phyloP scores from a whole-genome alignment of 2,329 filamentous ascomycete species.

The Myotisia sp. region DNA sequence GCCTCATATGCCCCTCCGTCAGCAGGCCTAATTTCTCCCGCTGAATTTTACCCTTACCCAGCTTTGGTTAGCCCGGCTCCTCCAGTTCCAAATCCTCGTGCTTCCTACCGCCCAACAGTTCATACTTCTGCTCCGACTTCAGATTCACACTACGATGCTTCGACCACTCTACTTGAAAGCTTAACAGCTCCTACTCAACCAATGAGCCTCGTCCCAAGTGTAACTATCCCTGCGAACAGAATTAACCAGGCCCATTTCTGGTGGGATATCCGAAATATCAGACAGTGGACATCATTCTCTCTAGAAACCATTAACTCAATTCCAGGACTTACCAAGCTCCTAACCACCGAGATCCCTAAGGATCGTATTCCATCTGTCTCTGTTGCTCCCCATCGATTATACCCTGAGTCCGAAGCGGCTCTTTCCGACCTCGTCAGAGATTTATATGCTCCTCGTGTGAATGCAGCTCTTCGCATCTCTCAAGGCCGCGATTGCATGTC shows the following conservation, averaged over 20 bases:
- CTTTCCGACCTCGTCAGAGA: conserved; percentile 62
- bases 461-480: conserved; percentile 64
- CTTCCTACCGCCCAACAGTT: conserved; percentile 35
- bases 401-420: conserved; percentile 63
- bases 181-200: conserved; percentile 68
- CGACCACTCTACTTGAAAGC: conserved; percentile 63
- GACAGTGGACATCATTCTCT: conserved; percentile 70
- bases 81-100: conserved; percentile 12
- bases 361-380: conserved; percentile 25
- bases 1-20: conserved; percentile 11
- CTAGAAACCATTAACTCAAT: conserved; percentile 56
- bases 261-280: conserved; percentile 87
- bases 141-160: conserved; percentile 7
- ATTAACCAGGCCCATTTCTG: conserved; percentile 69
- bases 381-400: conserved; percentile 37
- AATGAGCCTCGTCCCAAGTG: conserved; percentile 64
- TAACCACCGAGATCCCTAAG: conserved; percentile 50
- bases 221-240: conserved; percentile 54
- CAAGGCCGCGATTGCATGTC: conserved; percentile 49
- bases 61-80: conserved; percentile 1
- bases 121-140: conserved; percentile 1
- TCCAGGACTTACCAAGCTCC: conserved; percentile 56
- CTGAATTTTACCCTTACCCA: conserved; percentile 15
- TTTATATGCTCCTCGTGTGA: conserved; percentile 75
- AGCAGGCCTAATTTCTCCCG: conserved; percentile 25